phyloP scores from a whole-genome alignment of 208 protist species.

The Crithidia acanthocephali region DNA sequence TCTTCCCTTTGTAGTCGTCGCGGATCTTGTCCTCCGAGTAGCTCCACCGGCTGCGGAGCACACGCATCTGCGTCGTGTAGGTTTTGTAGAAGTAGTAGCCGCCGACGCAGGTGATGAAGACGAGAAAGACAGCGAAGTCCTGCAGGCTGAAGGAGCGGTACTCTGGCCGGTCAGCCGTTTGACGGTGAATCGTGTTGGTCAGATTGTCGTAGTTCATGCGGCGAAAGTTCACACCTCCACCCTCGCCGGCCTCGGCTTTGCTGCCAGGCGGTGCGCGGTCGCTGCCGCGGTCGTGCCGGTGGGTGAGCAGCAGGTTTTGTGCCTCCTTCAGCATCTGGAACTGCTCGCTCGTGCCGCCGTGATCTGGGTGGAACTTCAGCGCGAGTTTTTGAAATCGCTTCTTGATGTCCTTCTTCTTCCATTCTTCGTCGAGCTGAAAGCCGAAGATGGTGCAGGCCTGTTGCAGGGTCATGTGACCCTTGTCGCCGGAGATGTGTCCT shows the following conservation, averaged over 20 bases:
- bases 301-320: conserved; percentile 80
- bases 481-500: conserved; percentile 72
- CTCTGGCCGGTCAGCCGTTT: conserved; percentile 71
- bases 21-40: conserved; percentile 72
- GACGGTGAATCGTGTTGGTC: conserved; percentile 82
- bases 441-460: conserved; percentile 91
- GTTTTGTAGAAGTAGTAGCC: conserved; percentile 75
- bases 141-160: conserved; percentile 71
- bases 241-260: conserved; percentile 26
- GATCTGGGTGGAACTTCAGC: conserved; percentile 81
- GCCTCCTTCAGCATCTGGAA: conserved; percentile 86
- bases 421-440: conserved; percentile 79
- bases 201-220: conserved; percentile 84
- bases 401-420: conserved; percentile 77
- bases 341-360: conserved; percentile 82
- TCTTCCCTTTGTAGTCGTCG: conserved; percentile 38
- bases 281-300: conserved; percentile 65
- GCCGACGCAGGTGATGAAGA: conserved; percentile 43
- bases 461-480: conserved; percentile 86
- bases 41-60: conserved; percentile 76
- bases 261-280: conserved; percentile 18
- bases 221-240: conserved; percentile 66
- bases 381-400: conserved; percentile 82
- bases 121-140: conserved; percentile 76
- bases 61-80: conserved; percentile 63